These are phyloP conservation scores for Cladorrhinum sp. DNA, from an alignment of 2,329 filamentous ascomycete genomes.

Conservation along the genomic window DNA sequence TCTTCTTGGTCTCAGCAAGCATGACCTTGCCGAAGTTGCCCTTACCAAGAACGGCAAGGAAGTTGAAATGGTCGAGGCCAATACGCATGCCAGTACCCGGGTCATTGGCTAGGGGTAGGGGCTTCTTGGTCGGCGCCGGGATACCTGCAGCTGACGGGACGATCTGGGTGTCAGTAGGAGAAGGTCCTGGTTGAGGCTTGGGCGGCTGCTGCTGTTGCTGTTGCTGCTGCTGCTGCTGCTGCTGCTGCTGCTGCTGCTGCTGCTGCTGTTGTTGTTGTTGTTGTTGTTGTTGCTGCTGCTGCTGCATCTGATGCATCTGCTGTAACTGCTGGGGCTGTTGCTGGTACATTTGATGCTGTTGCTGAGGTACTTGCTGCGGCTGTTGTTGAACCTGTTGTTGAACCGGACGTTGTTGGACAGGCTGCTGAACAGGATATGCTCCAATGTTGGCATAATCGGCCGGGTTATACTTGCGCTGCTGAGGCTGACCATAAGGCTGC, in stretches of 20 bases:
- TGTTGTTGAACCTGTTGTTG: conserved; percentile 24
- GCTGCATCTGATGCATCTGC: conserved; percentile 30
- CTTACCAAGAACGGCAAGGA: conserved; percentile 95
- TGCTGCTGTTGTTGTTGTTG: conserved; percentile 25
- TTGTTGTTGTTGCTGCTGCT: conserved; percentile 32
- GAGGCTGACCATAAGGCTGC: conserved; percentile 40
- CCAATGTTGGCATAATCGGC: conserved; percentile 68
- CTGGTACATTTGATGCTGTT: conserved; percentile 31
- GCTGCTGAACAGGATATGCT: conserved; percentile 43
- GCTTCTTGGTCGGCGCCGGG: conserved; percentile 48
- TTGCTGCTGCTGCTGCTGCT: conserved; percentile 29
- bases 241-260: conserved; percentile 37
- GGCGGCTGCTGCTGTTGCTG: conserved; percentile 27
- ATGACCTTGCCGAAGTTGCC: conserved; percentile 99
- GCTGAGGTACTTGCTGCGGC: conserved; percentile 33
- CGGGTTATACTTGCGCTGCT: conserved; percentile 71
- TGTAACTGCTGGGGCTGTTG: conserved; percentile 17
- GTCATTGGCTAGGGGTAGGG: conserved; percentile 67
- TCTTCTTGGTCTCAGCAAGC: conserved; percentile 93
- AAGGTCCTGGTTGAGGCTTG: conserved; percentile 37
- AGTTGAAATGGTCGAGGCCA: conserved; percentile 97
- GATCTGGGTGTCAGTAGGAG: conserved; percentile 34
- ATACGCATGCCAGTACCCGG: conserved; percentile 78
- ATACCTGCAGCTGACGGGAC: conserved; percentile 35
- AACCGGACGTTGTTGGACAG: conserved; percentile 31